Evolutionary conservation across 495 filamentous ascomycete species (phyloP).

Genomic region (Penicillium goetzii): DNA sequence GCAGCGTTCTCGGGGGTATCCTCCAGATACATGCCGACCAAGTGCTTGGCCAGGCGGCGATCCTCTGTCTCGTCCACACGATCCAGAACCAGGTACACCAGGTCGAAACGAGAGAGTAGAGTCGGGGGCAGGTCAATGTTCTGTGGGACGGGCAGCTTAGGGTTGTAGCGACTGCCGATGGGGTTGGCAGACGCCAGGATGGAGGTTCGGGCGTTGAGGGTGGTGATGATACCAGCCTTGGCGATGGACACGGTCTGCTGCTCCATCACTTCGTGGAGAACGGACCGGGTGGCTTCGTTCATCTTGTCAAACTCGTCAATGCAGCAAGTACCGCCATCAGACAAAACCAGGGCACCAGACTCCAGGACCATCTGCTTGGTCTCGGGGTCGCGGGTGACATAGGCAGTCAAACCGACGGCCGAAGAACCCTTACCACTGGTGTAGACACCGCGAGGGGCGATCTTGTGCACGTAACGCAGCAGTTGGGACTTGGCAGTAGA

Average conservation of each 20-base stretch:
- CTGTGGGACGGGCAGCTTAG: conserved; percentile 90
- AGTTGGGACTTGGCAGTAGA: conserved; percentile 96
- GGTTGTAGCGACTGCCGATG: conserved; percentile 96
- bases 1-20: conserved; percentile 88
- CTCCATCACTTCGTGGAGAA: conserved; percentile 99
- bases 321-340: conserved; percentile 96
- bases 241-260: conserved; percentile 99
- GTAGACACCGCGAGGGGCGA: conserved; percentile 95
- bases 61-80: conserved; percentile 87
- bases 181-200: conserved; percentile 97
- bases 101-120: conserved; percentile 90
- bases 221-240: conserved; percentile 98
- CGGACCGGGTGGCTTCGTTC: conserved; percentile 92
- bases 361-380: conserved; percentile 95
- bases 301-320: conserved; percentile 99
- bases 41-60: conserved; percentile 84
- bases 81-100: conserved; percentile 96
- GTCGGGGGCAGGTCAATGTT: conserved; percentile 98
- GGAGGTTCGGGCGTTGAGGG: conserved; percentile 89
- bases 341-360: conserved; percentile 91
- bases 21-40: conserved; percentile 96
- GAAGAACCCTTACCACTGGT: conserved; percentile 97
- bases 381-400: conserved; percentile 93
- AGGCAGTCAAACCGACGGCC: conserved; percentile 97
- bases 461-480: conserved; percentile 93